Base-by-base conservation (phyloP, 148 eudicot species). In the Amaranthus cruentus region DNA sequence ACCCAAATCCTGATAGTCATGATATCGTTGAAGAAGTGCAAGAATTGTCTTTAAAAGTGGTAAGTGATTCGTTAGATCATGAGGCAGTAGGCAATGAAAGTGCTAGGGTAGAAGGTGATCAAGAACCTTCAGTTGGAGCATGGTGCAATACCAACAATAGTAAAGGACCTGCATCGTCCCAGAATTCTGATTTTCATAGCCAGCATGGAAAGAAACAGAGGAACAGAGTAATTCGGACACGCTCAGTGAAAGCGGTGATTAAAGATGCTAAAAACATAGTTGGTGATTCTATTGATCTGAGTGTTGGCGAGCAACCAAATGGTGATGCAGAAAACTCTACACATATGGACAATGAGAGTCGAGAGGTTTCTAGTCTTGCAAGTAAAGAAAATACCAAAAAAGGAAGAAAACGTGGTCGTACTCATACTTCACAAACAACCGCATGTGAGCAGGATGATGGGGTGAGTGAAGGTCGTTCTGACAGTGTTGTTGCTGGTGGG, bases 391-490 rank as follows among this genome's bases (percentile, higher is more conserved):
- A 78, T 73, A 50, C 71, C 47, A 80, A 77, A 77, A 87, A 83
- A 79, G 81, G 86, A 55, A 84, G 88, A 74, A 92, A 88, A 80
- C 85, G 97, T 60, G 83, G 75, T 62, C 88, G 80, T 53, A 69
- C 78, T 67, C 79, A 75, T 55, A 72, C 81, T 76, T 86, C 89
- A 14, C 92, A 81, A 68, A 82, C 82, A 60, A 78, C 94, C 13
- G 86, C 73, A 14, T 85, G 87, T 68, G 86, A 82, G 76, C 85
- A 81, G 49, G 83, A 76, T 77, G 87, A 58, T 68, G 85, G 78
- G 59, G 82, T 80, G 62, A 90, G 89, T 80, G 93, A 86, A 77
- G 87, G 83, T 62, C 90, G 84, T 55, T 88, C 95, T 49, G 91
- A 81, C 70, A 89, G 90, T 85, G 70, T 81, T 42, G 74, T 78